Evolutionary conservation across 2,329 filamentous ascomycete species (phyloP), one percentile per base, ranked within the genome.

Genomic region (Colletotrichum siamense): DNA sequence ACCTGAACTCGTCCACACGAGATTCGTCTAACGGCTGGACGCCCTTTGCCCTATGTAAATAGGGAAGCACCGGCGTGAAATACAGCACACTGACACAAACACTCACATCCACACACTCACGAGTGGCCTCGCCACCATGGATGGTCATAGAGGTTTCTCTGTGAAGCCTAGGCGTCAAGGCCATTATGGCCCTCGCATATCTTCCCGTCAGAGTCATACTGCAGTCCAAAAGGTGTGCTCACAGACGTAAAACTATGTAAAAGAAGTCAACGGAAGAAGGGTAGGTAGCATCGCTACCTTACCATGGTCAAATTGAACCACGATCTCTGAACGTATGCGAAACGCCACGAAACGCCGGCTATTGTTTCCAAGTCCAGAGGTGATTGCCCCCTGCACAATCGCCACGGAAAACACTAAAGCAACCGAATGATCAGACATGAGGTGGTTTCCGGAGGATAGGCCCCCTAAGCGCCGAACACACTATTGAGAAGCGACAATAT

Each of bases 351-450:
- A 13, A 7, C n/a, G 6, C n/a, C 10, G 44, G 44, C n/a, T 13
- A 22, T 6, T 3, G 4, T 12, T 22, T 22, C 44, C 10, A 22
- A 52, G 10, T 13, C 0, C 1, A 49, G 44, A 22, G n/a, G 10
- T 0, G 44, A 52, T 52, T n/a, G n/a, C 44, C 1, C 0, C n/a
- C 3, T 52, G 44, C 6, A 13, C 2, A 52, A 22, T 12, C n/a
- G 5, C 10, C 44, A 8, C 44, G 44, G 6, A 22, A 0, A n/a
- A 13, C 0, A 52, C 10, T 0, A 22, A 52, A 12, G 10, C 6
- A 52, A 22, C 6, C 10, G 18, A 4, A n/a, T 12, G n/a, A 12
- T 1, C 18, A 49, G 9, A 16, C 1, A 22, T n/a, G 44, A n/a
- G 1, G 39, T 1, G 3, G 6, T 49, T 49, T n/a, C n/a, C 39